Base-by-base conservation (phyloP, 805 yeast genomes). In the Monosporozyma siamensis region DNA sequence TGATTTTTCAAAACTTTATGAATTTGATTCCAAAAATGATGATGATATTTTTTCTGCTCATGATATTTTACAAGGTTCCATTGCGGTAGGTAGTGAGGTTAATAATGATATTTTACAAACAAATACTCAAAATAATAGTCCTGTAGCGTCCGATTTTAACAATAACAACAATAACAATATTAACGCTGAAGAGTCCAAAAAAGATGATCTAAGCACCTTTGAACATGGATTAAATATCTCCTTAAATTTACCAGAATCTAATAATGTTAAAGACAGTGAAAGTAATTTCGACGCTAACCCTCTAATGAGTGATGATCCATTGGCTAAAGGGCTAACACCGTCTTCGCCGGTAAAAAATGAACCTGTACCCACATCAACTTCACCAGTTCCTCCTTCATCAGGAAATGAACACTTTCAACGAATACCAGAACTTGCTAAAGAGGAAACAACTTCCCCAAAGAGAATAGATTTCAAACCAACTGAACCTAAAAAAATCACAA, bases 1-100 rank as follows among this genome's bases (percentile, higher is more conserved):
- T 38, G 59, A 56, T 34, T 55, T 61, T 40, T 56, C 62, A 12
- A 61, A 56, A 41, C 44, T 63, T 12, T 42, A 59, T 23, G 65
- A 55, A 30, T 52, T 63, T 37, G 61, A 61, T 42, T 49, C 58
- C 11, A 59, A 59, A 44, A 48, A 55, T 42, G 63, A 30, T 39
- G 65, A 61, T 27, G 53, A 52, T 20, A 26, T 54, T 24, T 50
- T 52, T 21, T 36, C 49, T 17, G 40, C 52, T 3, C 39, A 46
- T 42, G 53, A 51, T 14, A 42, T 52, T 8, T 24, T 44, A 18
- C 38, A 41, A 15, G 48, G 37, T 2, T 10, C 42, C 6, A 40
- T 46, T 9, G 17, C 17, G 6, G 43, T 40, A 6, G 27, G 14
- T 11, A 20, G 30, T 29, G 6, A 17, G 20, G 34, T 38, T 4